Percentiles rank a stretch among this genome's conserved stretches.
phyloP scores from a whole-genome alignment of 495 filamentous ascomycete genomes.

The Podospora sp. region DNA sequence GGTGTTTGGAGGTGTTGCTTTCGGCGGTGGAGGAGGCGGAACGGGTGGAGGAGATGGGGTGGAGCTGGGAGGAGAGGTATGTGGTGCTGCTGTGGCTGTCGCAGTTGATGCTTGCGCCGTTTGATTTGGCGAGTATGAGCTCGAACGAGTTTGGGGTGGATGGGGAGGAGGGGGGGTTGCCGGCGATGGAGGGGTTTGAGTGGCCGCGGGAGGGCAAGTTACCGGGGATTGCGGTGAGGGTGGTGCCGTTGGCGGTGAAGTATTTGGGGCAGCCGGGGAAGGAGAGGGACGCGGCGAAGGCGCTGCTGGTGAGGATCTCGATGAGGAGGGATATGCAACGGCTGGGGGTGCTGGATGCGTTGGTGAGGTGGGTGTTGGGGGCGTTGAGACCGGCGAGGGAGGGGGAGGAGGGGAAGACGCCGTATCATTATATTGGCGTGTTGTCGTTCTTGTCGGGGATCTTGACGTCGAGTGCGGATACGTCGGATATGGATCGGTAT shows the following conservation, averaged over 20 bases:
- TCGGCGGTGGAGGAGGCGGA: conserved; percentile 61
- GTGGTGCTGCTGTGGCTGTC: conserved; percentile 90
- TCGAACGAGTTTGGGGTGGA: conserved; percentile 52
- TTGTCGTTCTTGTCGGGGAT: conserved; percentile 78
- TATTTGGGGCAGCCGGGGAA: conserved; percentile 78
- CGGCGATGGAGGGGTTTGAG: conserved; percentile 41
- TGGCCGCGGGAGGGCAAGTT: conserved; percentile 50
- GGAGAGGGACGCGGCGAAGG: conserved; percentile 81
- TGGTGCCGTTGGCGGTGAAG: conserved; percentile 68
- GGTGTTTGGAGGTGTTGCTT: conserved; percentile 76
- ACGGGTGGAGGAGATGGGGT: conserved; percentile 28
- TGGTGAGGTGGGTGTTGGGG: conserved; percentile 69
- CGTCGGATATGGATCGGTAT: conserved; percentile 54
- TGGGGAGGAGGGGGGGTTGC: conserved; percentile 30
- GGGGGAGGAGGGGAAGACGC: conserved; percentile 34
- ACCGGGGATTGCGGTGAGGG: conserved; percentile 69
- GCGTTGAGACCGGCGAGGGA: conserved; percentile 48
- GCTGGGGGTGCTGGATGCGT: conserved; percentile 64
- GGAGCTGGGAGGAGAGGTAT: conserved; percentile 87
- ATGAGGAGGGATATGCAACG: conserved; percentile 85
- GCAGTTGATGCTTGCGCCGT: conserved; percentile 89
- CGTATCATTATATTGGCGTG: conserved; percentile 66
- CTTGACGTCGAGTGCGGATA: conserved; percentile 53
- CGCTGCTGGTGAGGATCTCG: conserved; percentile 77
- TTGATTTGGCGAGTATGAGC: conserved; percentile 86